Evolutionary conservation across 805 yeast species (phyloP).

Genomic region (Metschnikowia cerradonensis): DNA sequence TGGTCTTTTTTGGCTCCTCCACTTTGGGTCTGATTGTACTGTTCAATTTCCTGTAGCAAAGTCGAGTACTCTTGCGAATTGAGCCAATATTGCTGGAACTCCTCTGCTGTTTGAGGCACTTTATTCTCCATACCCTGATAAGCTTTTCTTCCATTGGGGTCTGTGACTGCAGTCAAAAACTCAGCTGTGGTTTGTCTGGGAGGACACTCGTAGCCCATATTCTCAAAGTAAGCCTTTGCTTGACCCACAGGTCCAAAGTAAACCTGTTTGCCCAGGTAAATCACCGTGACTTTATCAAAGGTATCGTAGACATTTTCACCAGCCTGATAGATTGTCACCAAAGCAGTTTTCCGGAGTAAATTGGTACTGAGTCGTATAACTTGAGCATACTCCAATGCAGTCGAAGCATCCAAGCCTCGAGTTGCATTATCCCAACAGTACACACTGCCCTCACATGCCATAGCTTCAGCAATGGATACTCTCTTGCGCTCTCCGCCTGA

Average conservation of each 20-base stretch:
- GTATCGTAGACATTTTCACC: conserved; percentile 57
- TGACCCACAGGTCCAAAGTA: conserved; percentile 51
- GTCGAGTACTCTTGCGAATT: conserved; percentile 45
- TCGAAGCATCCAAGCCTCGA: conserved; percentile 65
- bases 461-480: conserved; percentile 64
- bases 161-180: conserved; percentile 61
- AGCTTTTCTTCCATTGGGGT: conserved; percentile 56
- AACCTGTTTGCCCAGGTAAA: conserved; percentile 58
- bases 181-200: conserved; percentile 65
- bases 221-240: conserved; percentile 51
- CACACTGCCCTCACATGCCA: conserved; percentile 41
- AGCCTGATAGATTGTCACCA: conserved; percentile 65
- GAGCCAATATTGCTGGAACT: conserved; percentile 56
- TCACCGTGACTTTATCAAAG: conserved; percentile 58
- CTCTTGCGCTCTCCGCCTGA: conserved; percentile 72
- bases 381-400: conserved; percentile 60
- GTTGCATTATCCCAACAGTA: conserved; percentile 69
- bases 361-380: conserved; percentile 53
- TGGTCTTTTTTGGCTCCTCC: conserved; percentile 30
- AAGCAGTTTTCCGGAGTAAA: conserved; percentile 47
- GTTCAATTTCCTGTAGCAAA: conserved; percentile 41
- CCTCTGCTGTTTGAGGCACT: conserved; percentile 53
- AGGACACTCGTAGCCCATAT: conserved; percentile 60
- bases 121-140: conserved; percentile 44
- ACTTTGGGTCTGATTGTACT: conserved; percentile 24